Evolutionary conservation across 108 stramenopile species (phyloP).

Genomic region (Cylindrotheca fusiformis): DNA sequence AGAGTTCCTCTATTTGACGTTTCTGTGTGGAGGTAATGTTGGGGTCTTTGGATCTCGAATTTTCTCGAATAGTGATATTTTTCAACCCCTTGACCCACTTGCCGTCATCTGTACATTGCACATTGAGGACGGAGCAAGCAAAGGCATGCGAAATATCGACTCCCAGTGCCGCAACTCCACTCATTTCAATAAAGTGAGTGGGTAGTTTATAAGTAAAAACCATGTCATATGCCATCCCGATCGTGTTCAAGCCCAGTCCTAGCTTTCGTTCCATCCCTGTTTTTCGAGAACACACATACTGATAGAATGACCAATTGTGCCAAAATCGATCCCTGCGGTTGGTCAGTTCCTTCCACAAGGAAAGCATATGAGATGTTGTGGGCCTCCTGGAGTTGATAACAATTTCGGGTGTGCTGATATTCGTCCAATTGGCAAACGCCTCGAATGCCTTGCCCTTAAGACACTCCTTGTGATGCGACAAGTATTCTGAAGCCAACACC

Average conservation of each 20-base stretch:
- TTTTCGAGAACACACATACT: background rate
- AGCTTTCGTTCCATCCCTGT: background rate
- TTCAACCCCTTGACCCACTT: slow-evolving; percentile 2
- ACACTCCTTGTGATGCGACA: background rate
- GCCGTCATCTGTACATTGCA: background rate
- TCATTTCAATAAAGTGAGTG: too few species aligned
- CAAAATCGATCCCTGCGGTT: background rate
- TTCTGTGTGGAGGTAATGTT: background rate
- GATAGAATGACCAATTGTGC: background rate
- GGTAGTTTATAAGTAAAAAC: background rate
- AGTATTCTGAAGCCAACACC: background rate
- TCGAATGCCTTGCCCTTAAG: background rate
- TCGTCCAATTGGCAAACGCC: background rate
- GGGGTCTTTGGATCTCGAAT: background rate
- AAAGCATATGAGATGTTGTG: background rate
- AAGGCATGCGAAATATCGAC: slow-evolving; percentile 1
- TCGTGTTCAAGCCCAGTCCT: background rate
- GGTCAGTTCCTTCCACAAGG: slow-evolving; percentile 1
- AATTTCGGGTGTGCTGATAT: slow-evolving; percentile 2
- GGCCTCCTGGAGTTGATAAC: background rate
- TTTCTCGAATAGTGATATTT: background rate
- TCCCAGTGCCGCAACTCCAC: background rate
- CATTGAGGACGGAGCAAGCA: background rate
- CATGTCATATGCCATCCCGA: slow-evolving; percentile 1
- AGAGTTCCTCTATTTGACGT: background rate